Percentiles rank a stretch among this genome's conserved stretches.
phyloP scores from a whole-genome alignment of 2,329 filamentous ascomycete species.

The Penicillium sp. region DNA sequence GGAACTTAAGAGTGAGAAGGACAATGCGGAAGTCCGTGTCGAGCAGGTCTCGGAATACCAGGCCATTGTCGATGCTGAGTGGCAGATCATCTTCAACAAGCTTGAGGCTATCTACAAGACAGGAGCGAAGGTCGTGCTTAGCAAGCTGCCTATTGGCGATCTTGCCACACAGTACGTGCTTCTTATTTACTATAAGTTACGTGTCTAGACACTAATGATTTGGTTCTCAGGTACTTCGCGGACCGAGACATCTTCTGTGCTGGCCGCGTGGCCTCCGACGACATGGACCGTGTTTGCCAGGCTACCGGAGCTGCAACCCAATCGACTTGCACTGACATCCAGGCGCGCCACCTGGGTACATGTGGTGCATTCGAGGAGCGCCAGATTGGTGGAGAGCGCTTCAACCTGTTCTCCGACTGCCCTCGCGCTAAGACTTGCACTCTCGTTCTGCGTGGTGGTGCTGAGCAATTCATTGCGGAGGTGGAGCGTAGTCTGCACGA shows the following conservation, averaged over 20 bases:
- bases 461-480: slow-evolving; percentile 98
- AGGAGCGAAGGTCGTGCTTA: slow-evolving; percentile 92
- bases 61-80: slow-evolving; percentile 96
- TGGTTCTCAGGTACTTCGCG: slow-evolving; percentile 61
- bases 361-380: slow-evolving; percentile 89
- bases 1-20: slow-evolving; percentile 97
- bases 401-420: slow-evolving; percentile 97
- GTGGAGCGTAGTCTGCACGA: slow-evolving; percentile 96
- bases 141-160: slow-evolving; percentile 94
- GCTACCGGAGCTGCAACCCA: slow-evolving; percentile 86
- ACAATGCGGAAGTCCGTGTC: slow-evolving; percentile 95
- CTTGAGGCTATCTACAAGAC: slow-evolving; percentile 89
- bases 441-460: slow-evolving; percentile 83
- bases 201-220: neutral
- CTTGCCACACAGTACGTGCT: slow-evolving; percentile 69
- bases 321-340: slow-evolving; percentile 94
- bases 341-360: slow-evolving; percentile 75
- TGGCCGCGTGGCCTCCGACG: slow-evolving; percentile 78
- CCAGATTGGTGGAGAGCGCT: slow-evolving; percentile 93
- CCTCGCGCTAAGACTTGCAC: slow-evolving; percentile 95
- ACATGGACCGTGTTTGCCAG: slow-evolving; percentile 92
- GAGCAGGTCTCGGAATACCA: slow-evolving; percentile 99
- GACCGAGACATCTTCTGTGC: slow-evolving; percentile 98
- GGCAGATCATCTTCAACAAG: slow-evolving; percentile 99
- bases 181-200: neutral